Evolutionary conservation across 2,329 filamentous ascomycete species (phyloP).

Genomic region (Cercospora sojina): DNA sequence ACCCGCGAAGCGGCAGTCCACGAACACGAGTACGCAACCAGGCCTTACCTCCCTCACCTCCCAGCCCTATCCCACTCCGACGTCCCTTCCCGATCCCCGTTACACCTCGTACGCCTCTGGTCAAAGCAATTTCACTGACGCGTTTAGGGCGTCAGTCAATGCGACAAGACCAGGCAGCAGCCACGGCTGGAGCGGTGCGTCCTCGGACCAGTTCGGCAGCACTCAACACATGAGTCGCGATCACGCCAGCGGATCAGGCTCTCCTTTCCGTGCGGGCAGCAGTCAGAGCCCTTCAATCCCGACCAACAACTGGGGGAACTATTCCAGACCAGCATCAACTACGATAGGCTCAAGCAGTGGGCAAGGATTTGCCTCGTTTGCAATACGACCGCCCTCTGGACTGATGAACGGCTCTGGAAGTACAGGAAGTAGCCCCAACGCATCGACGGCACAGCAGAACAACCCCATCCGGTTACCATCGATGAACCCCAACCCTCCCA

Average conservation of each 20-base stretch:
- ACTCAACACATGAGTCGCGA: slow-evolving; percentile 10
- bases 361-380: slow-evolving; percentile 9
- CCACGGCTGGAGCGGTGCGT: slow-evolving; percentile 20
- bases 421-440: not conserved
- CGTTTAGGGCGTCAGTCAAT: slow-evolving; percentile 29
- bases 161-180: slow-evolving; percentile 22
- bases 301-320: slow-evolving; percentile 11
- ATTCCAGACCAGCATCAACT: slow-evolving; percentile 15
- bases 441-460: slow-evolving; percentile 10
- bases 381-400: slow-evolving; percentile 17
- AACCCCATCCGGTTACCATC: slow-evolving; percentile 15
- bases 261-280: slow-evolving; percentile 14
- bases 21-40: slow-evolving; percentile 30
- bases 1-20: slow-evolving; percentile 36
- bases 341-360: slow-evolving; percentile 9
- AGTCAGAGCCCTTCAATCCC: slow-evolving; percentile 18
- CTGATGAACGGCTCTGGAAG: slow-evolving; percentile 3
- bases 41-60: slow-evolving; percentile 20
- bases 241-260: slow-evolving; percentile 11
- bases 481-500: slow-evolving; percentile 13
- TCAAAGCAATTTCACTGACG: slow-evolving; percentile 26
- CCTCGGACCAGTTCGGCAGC: slow-evolving; percentile 9
- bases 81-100: slow-evolving; percentile 29
- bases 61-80: slow-evolving; percentile 27
- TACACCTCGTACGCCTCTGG: slow-evolving; percentile 18